Conservation (phyloP, 768 basidiomycete species). For the Hericium alpestre region DNA sequence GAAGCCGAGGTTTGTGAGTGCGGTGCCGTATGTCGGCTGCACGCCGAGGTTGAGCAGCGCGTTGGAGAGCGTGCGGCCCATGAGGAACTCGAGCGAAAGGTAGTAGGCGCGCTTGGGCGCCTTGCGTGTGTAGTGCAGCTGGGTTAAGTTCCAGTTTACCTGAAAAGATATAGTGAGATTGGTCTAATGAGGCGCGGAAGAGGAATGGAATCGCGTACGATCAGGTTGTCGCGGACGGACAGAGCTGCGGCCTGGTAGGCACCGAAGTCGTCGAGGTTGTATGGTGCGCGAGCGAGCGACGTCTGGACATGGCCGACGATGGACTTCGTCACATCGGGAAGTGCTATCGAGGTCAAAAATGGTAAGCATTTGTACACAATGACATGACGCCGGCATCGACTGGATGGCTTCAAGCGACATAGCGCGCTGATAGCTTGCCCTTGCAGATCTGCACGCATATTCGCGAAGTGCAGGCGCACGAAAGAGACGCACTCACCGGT, state of each 20-base stretch:
- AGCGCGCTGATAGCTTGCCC: too few relatives aligned
- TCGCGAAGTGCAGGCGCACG: neutral
- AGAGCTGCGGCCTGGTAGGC: conserved; percentile 90
- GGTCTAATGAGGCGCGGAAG: neutral
- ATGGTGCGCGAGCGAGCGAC: conserved; percentile 81
- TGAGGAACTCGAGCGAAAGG: conserved; percentile 87
- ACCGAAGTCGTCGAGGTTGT: conserved; percentile 77
- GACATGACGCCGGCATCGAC: neutral
- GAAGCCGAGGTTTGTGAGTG: conserved; percentile 76
- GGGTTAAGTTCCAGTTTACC: conserved; percentile 83
- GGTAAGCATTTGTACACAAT: neutral
- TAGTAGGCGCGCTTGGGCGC: conserved; percentile 89
- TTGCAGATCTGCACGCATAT: too few relatives aligned
- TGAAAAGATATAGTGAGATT: conserved; percentile 15
- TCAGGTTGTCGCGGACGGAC: conserved; percentile 77
- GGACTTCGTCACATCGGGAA: conserved; percentile 55
- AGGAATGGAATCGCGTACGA: conserved; percentile 31
- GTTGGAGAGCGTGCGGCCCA: conserved; percentile 71
- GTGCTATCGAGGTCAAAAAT: conserved; percentile 28
- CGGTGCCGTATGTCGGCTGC: conserved; percentile 61
- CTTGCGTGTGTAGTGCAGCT: conserved; percentile 68
- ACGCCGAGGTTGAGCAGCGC: conserved; percentile 83
- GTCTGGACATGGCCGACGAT: conserved; percentile 81
- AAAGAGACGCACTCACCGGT: conserved; percentile 29
- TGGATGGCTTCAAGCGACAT: too few relatives aligned